These are phyloP conservation scores for Colletotrichum tropicale DNA, from an alignment of 2,329 filamentous ascomycete species.

Conservation along the genomic window DNA sequence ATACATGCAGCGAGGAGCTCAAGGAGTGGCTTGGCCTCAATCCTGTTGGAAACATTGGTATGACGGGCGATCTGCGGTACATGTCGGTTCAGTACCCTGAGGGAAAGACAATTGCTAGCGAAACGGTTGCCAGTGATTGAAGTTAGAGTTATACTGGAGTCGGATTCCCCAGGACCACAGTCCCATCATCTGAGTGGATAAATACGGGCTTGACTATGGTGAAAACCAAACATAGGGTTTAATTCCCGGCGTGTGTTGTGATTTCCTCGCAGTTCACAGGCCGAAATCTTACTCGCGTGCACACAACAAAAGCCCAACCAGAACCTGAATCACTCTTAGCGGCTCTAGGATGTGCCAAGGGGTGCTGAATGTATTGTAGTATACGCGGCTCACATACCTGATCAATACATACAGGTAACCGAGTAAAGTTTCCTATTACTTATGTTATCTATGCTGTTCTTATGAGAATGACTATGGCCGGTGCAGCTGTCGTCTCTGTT, in stretches of 20 bases:
- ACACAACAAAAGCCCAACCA: not conserved
- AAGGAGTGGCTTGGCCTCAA: not conserved
- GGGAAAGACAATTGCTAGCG: not conserved
- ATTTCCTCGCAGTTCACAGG: not conserved
- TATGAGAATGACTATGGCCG: accelerated
- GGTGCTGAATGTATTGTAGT: not conserved
- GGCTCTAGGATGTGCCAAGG: not conserved
- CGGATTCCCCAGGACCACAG: accelerated
- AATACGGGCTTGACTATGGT: not conserved
- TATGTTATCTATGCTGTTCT: accelerated
- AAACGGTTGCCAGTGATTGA: not conserved
- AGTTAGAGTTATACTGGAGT: not conserved
- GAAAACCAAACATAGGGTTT: no score
- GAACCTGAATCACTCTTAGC: accelerated
- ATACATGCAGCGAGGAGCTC: not conserved
- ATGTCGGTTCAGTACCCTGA: not conserved
- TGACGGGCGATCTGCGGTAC: not conserved
- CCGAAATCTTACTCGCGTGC: accelerated
- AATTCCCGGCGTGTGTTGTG: accelerated
- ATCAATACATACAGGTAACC: not conserved
- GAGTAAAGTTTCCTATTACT: accelerated
- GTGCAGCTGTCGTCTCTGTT: not conserved
- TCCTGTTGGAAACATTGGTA: not conserved
- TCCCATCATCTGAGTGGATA: not conserved
- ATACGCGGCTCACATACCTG: not conserved